These are phyloP conservation scores for Cucumis hystrix DNA, from an alignment of 306 rosid genomes.

Conservation along the genomic window DNA sequence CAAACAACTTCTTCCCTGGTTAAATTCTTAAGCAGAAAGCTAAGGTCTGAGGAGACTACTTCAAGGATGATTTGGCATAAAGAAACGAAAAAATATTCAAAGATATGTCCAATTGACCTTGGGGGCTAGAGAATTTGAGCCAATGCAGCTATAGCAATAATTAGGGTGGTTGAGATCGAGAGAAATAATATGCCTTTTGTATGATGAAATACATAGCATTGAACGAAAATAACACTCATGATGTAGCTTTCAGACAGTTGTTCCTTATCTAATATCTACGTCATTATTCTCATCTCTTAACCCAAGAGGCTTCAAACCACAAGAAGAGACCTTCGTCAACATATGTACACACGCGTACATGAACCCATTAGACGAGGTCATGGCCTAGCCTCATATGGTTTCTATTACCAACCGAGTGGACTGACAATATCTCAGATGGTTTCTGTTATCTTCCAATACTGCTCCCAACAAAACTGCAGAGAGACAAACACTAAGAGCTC, in stretches of 20 bases:
- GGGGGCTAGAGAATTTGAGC: background rate
- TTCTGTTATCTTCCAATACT: background rate
- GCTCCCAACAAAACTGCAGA: background rate
- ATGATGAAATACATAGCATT: background rate
- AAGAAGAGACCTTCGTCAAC: background rate
- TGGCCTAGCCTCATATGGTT: background rate
- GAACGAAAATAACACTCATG: background rate
- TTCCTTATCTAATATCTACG: background rate
- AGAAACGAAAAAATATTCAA: background rate
- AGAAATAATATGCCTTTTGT: background rate
- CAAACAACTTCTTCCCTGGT: background rate
- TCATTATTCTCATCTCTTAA: background rate
- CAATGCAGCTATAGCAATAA: background rate
- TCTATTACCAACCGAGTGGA: background rate
- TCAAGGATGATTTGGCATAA: background rate
- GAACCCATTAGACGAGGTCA: background rate
- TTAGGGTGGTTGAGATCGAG: background rate
- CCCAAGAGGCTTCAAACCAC: background rate
- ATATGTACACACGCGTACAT: background rate
- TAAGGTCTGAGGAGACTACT: background rate
- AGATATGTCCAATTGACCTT: background rate
- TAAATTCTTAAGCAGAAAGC: background rate
- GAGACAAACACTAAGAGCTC: background rate
- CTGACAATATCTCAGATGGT: background rate
- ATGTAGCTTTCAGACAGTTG: background rate